Evolutionary conservation across 768 basidiomycete species (phyloP), one percentile per base, ranked within the genome.

Genomic region (Suillus americanus): DNA sequence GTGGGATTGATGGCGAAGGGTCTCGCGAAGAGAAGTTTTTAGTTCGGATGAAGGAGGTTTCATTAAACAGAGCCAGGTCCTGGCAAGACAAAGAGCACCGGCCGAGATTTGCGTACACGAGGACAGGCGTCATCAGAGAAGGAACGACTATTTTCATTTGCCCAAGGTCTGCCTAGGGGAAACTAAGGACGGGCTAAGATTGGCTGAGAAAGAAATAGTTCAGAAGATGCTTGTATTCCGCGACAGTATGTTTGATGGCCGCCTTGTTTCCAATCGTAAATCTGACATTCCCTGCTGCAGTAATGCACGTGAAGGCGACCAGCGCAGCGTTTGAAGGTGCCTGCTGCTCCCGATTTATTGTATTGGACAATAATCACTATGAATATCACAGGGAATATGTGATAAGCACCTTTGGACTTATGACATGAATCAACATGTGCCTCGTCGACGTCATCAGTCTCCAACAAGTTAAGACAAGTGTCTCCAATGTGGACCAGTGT

Each of bases 271-370:
- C 73, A 74, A 43, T 74, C 73, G 57, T 73, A 68, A 0, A 63
- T 71, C 54, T 74, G 75, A 60, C 75, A 76, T 62, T 75, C 74
- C 55, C 65, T 74, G 64, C 72, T 68, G 61, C 73, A 74, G 46
- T 74, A 76, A 55, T 73, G 63, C 28, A 75, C 74, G 46, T 73
- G 70, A 51, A 71, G 71, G 60, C 74, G 76, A 10, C 73, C 72
- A 7, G 67, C 67, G 23, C 75, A 74, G 3, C 64, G 68, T 50
- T 72, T 76, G 51, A 75, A 69, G 33, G 70, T 72, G 28, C 68
- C 72, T 9, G 66, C 62, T 25, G 73, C 72, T 20, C 70, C 72
- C 0, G 70, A 68, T 46, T 65, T 76, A 54, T 63, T 63, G 18
- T 75, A 74, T 73, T 76, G 40, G 35, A 64, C 38, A 33, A 51